These are phyloP conservation scores for Erythrophleum fordii DNA, from an alignment of 306 rosid species.

Conservation along the genomic window DNA sequence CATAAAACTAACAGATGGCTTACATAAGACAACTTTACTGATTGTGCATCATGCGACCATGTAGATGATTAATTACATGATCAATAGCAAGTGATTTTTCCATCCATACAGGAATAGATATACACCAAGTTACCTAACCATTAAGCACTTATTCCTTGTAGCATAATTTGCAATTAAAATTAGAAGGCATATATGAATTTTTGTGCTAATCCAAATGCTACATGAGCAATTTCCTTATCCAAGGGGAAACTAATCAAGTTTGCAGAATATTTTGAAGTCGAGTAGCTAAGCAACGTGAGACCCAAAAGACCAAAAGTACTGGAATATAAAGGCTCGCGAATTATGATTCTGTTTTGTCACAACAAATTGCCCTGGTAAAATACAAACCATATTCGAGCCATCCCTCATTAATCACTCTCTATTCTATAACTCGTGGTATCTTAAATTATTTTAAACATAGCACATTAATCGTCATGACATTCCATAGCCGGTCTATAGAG, in stretches of 20 bases:
- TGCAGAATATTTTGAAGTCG: neutral
- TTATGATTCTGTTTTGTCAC: neutral
- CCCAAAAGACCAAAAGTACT: neutral
- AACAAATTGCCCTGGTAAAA: neutral
- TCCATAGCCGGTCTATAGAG: no score
- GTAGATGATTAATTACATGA: neutral
- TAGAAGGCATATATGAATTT: neutral
- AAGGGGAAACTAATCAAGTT: neutral
- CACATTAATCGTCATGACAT: neutral
- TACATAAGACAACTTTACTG: neutral
- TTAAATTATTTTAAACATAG: neutral
- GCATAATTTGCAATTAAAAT: neutral
- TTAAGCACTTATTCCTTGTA: neutral
- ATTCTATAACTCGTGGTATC: neutral
- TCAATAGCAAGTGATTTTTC: neutral
- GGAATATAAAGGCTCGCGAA: neutral
- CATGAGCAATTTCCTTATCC: neutral
- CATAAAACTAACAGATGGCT: neutral
- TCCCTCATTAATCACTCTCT: neutral
- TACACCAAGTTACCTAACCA: neutral
- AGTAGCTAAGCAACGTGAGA: neutral
- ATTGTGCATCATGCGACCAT: neutral
- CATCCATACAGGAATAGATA: neutral
- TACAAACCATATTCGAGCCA: neutral
- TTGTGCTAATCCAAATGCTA: neutral